Percentiles rank a stretch among this genome's conserved stretches.
Conservation (phyloP, 2,329 filamentous ascomycete species). For the Beauveria varroae region DNA sequence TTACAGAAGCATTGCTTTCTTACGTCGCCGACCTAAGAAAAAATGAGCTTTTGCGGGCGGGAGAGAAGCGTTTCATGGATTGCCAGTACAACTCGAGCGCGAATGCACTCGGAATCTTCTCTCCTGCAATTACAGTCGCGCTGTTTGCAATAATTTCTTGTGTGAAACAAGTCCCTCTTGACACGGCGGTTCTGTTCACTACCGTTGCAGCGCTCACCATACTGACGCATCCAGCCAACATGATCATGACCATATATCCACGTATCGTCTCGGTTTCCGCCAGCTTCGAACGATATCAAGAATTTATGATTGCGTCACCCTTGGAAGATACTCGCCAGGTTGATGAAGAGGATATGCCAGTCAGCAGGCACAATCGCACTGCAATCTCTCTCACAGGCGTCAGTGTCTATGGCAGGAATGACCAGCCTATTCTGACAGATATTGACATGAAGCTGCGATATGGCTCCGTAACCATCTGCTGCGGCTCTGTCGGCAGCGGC, state of each 20-base stretch:
- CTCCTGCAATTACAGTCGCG: conserved; percentile 7
- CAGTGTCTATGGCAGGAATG: neutral
- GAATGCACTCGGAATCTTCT: conserved; percentile 7
- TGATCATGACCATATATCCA: conserved; percentile 16
- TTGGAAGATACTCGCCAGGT: neutral
- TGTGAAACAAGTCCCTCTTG: neutral
- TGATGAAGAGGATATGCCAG: neutral
- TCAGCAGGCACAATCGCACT: neutral
- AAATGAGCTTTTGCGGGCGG: neutral
- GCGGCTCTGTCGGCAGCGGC: conserved; percentile 8
- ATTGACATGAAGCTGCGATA: neutral
- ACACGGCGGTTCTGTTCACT: conserved; percentile 4
- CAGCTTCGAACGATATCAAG: conserved; percentile 7
- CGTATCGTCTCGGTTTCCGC: neutral
- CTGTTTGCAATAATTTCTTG: neutral
- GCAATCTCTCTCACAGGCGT: neutral
- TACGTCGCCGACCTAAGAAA: neutral
- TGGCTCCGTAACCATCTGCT: conserved; percentile 3
- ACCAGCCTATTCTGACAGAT: neutral
- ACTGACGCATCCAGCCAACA: conserved; percentile 16
- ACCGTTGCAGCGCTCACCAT: conserved; percentile 8
- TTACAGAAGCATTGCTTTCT: neutral
- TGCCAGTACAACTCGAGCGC: conserved; percentile 10
- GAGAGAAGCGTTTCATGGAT: conserved; percentile 3
- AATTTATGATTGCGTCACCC: conserved; percentile 2